Evolutionary conservation across 2,329 filamentous ascomycete species (phyloP).

Genomic region (Gaeumannomyces tritici): DNA sequence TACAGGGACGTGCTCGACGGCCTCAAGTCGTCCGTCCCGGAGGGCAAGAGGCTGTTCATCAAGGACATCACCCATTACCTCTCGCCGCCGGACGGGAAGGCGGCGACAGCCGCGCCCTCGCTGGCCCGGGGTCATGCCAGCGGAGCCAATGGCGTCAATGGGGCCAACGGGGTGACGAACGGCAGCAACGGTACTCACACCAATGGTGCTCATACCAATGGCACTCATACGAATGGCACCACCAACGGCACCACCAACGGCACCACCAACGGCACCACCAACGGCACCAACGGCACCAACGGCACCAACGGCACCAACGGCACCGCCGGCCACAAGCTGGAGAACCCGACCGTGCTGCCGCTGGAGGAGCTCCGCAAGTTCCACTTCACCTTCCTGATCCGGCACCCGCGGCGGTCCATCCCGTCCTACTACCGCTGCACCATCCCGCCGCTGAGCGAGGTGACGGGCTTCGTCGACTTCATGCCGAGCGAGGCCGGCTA

Average conservation of each 20-base stretch:
- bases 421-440: slow-evolving; percentile 94
- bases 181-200: slow-evolving; percentile 14
- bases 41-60: slow-evolving; percentile 88
- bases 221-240: slow-evolving; percentile 12
- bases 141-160: slow-evolving; percentile 14
- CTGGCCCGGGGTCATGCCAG: slow-evolving; percentile 35
- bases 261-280: slow-evolving; percentile 17
- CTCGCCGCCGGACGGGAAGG: slow-evolving; percentile 61
- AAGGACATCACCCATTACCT: slow-evolving; percentile 97
- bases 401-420: slow-evolving; percentile 83
- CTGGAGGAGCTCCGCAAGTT: slow-evolving; percentile 64
- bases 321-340: slow-evolving; percentile 36
- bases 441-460: slow-evolving; percentile 69
- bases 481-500: slow-evolving; percentile 86
- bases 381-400: slow-evolving; percentile 94
- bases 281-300: slow-evolving; percentile 12
- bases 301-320: too few relatives aligned
- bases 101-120: slow-evolving; percentile 68
- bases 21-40: neutral
- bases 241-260: slow-evolving; percentile 18
- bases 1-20: slow-evolving; percentile 68
- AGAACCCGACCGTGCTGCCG: slow-evolving; percentile 82
- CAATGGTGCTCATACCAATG: slow-evolving; percentile 16
- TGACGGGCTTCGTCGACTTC: slow-evolving; percentile 82
- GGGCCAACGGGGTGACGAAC: too few relatives aligned